phyloP scores from a whole-genome alignment of 768 basidiomycete species.

The Collybiopsis luxurians region DNA sequence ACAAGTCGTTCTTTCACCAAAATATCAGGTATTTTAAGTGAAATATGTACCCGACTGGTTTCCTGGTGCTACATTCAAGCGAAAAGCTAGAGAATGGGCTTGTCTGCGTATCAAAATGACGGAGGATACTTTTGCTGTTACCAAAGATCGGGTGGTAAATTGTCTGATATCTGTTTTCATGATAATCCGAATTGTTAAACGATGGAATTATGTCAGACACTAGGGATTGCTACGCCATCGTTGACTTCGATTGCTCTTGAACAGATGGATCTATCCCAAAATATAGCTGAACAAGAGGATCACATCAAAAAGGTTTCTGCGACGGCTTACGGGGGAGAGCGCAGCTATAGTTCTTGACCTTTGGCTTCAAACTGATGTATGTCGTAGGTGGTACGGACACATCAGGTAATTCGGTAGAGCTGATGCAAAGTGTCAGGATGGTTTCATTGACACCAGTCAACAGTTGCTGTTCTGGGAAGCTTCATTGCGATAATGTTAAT shows the following conservation, averaged over 20 bases:
- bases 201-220: slow-evolving; percentile 5
- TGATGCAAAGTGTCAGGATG: too few species aligned
- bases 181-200: slow-evolving; percentile 1
- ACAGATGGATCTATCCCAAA: not conserved
- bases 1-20: not conserved
- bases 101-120: slow-evolving; percentile 26
- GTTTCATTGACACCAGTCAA: too few species aligned
- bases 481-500: not conserved
- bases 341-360: not conserved
- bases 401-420: not conserved
- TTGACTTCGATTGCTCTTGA: slow-evolving; percentile 9
- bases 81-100: slow-evolving; percentile 33
- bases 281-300: slow-evolving; percentile 9
- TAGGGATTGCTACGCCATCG: slow-evolving; percentile 11
- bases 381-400: too few species aligned
- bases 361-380: too few species aligned
- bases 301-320: slow-evolving; percentile 14
- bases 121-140: slow-evolving; percentile 23
- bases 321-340: slow-evolving; percentile 23
- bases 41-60: slow-evolving; percentile 43
- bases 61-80: slow-evolving; percentile 46
- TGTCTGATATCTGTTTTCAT: not conserved
- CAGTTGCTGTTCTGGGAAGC: not conserved
- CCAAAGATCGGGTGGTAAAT: slow-evolving; percentile 25
- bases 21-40: too few species aligned